Base-by-base conservation (phyloP, 2,329 filamentous ascomycete species). In the Phaeosphaeriaceae sp. region DNA sequence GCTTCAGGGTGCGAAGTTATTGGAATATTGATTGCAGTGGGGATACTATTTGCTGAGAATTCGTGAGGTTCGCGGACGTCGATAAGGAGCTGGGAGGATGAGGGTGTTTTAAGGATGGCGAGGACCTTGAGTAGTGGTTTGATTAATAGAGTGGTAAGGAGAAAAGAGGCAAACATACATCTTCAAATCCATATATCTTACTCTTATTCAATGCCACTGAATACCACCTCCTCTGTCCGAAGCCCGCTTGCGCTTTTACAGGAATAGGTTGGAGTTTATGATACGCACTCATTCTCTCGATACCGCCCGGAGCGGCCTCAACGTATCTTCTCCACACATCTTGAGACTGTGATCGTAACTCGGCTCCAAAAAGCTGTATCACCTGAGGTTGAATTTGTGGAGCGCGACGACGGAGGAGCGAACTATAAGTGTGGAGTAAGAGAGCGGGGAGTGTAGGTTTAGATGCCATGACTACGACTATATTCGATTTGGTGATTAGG, bases 11-110 rank as follows among this genome's bases (percentile, higher is more conserved):
- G 81, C 5, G 86, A 87, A 6, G 81, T 83, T 55, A 97, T 81
- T 42, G 94, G 93, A 40, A 99, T 84, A 77, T 93, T 93, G 64
- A 93, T 77, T 1, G 92, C 86, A 37, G 83, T 83, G 1, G 94
- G 94, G 67, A 99, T 97, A 54, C 78, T 82, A 7, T 83, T 84
- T 6, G 77, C 71, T 42, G 74, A 62, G 51, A 88, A 83, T 71
- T 94, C 90, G 55, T 65, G 61, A 2, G 88, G 87, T 70, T 93
- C 89, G 70, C 90, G 89, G 43, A 87, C 83, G 73, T 92, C 89
- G 55, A 72, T 66, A 52, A 74, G 42, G 70, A 75, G 50, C 56
- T 61, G 52, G 37, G 67, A 61, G 44, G 61, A 38, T 35, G 60
- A 58, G 6, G 66, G 62, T 29, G 54, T 48, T 54, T 65, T 54